Percentiles rank a stretch among this genome's conserved stretches.
Conservation (phyloP, 139 green algal species). For the Deuterostichococcus epilithicus region DNA sequence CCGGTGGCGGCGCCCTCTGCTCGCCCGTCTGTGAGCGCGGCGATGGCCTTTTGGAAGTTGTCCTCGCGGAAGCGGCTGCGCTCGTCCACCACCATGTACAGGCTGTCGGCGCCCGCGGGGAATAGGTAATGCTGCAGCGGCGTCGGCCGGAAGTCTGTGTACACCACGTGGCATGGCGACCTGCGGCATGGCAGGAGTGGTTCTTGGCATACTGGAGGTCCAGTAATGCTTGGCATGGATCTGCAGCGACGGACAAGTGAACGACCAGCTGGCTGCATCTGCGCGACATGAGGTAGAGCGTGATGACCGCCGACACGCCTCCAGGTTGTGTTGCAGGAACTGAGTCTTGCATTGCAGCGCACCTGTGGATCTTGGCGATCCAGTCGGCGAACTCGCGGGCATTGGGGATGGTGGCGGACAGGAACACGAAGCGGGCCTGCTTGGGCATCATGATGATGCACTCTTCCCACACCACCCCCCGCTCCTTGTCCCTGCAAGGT, state of each 20-base stretch:
- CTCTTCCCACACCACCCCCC: slow-evolving; percentile 59
- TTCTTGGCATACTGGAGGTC: too few species aligned
- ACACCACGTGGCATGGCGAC: slow-evolving; percentile 69
- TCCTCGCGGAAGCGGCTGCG: slow-evolving; percentile 47
- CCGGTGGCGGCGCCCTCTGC: slow-evolving; percentile 19
- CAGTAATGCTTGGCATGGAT: too few species aligned
- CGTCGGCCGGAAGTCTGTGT: slow-evolving; percentile 81
- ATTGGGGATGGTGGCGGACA: slow-evolving; percentile 84
- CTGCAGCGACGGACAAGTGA: too few species aligned
- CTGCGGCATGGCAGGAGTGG: neutral
- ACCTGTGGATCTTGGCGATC: slow-evolving; percentile 62
- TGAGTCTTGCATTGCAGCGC: neutral
- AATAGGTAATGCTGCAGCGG: slow-evolving; percentile 80
- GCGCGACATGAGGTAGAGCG: too few species aligned
- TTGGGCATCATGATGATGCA: slow-evolving; percentile 53
- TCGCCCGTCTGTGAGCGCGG: slow-evolving; percentile 30
- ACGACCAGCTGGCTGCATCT: too few species aligned
- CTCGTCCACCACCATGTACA: slow-evolving; percentile 70
- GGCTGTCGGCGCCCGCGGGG: slow-evolving; percentile 54
- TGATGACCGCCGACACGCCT: too few species aligned
- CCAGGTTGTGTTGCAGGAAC: neutral
- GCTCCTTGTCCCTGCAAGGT: slow-evolving; percentile 17
- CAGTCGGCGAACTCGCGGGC: slow-evolving; percentile 77
- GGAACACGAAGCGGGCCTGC: slow-evolving; percentile 62
- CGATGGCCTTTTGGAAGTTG: slow-evolving; percentile 64